Evolutionary conservation across 1,139 yeast genomes (phyloP), one percentile per base, ranked within the genome.

Genomic region (Candida tetrigidarum): DNA sequence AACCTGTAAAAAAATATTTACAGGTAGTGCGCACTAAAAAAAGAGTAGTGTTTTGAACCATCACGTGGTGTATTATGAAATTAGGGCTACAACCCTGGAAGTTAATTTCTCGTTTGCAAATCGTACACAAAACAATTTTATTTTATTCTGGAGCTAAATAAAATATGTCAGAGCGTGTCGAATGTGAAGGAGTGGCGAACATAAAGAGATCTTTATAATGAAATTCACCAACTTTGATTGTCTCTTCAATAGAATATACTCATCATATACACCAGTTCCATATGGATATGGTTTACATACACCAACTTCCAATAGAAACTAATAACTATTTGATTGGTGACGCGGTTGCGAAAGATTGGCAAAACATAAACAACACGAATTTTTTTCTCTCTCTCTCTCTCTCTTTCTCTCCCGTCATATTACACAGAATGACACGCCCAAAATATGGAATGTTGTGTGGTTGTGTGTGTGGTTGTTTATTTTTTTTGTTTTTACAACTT

Each of bases 321-420:
- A 22, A 7, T 10, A 2, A 22, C 25, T 10, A 22, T 15, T 15
- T 14, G 6, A 12, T 28, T 14, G 9, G 12, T 15, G 32, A 32
- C 36, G 36, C 36, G 36, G 36, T 32, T 32, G 36, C 36, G 36
- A 32, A 32, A 32, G 25, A 32, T 32, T 32, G 25, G 12, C n/a
- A 19, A 29, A 32, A 32, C 25, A 32, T 32, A 32, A 32, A 32
- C 36, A 32, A 32, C 36, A 19, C 36, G 36, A 32, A 32, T 19
- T 30, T 32, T n/a, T 32, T 32, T 19, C 23, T 19, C n/a, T 32
- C 20, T 3, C 8, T 8, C 10, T 14, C 12, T 14, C 8, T 16
- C 22, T 8, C 11, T 30, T 25, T 19, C 15, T 11, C 23, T 1
- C 26, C 15, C 9, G 6, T 3, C 8, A 10, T 5, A n/a, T 18